Evolutionary conservation across 192 early-diverging fungal genomes (phyloP).

Genomic region (Backusella macrospora): DNA sequence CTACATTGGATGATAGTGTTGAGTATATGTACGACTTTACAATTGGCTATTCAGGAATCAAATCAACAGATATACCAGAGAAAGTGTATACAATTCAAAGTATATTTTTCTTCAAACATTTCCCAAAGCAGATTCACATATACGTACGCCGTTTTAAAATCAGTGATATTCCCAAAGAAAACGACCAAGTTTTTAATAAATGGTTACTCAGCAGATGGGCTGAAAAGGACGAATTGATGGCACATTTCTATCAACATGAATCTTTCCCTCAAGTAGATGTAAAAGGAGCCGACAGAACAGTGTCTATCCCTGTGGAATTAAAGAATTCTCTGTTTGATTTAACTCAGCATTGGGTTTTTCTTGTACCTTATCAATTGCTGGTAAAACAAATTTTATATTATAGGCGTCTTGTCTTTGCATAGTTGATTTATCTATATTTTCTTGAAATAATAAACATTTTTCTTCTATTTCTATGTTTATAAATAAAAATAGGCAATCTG

Average conservation of each 20-base stretch:
- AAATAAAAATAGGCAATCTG: constrained; percentile 1
- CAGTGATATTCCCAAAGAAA: constrained; percentile 67
- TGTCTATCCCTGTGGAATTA: constrained; percentile 65
- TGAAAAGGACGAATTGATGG: constrained; percentile 86
- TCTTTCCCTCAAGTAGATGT: constrained; percentile 52
- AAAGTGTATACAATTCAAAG: constrained; percentile 78
- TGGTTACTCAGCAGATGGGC: constrained; percentile 81
- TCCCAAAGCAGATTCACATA: constrained; percentile 82
- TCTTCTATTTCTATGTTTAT: background rate
- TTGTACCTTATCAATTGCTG: constrained; percentile 12
- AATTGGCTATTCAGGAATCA: constrained; percentile 83
- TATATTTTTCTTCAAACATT: constrained; percentile 71
- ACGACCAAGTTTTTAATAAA: constrained; percentile 63
- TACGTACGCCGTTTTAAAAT: constrained; percentile 72
- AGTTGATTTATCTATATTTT: background rate
- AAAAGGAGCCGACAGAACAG: background rate
- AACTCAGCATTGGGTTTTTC: constrained; percentile 60
- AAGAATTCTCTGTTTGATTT: constrained; percentile 77
- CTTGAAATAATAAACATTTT: background rate
- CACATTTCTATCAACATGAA: constrained; percentile 75
- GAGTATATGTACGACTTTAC: constrained; percentile 88
- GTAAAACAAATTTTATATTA: constrained; percentile 74
- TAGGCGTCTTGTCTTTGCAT: constrained; percentile 46
- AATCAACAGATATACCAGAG: constrained; percentile 67
- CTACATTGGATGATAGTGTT: constrained; percentile 66